Percentiles rank a stretch among this genome's conserved stretches.
These are phyloP conservation scores for Candida rishiriensis DNA, from an alignment of 805 yeast species.

Conservation along the genomic window DNA sequence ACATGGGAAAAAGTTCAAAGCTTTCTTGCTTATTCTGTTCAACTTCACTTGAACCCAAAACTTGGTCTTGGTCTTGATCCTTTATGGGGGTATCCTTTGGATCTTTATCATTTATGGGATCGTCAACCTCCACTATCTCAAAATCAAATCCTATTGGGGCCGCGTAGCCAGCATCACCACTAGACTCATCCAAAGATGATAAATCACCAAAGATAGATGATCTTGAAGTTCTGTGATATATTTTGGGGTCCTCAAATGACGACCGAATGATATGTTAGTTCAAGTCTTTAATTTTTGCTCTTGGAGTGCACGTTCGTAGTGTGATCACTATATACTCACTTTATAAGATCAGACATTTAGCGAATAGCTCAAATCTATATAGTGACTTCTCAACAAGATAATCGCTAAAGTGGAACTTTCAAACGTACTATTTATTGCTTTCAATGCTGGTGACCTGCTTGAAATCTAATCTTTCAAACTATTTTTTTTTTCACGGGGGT, in stretches of 20 bases:
- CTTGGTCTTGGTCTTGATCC: constrained; percentile 9
- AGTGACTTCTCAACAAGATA: too few relatives aligned
- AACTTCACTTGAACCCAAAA: constrained; percentile 2
- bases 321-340: constrained; percentile 2
- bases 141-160: constrained; percentile 31
- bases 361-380: background rate
- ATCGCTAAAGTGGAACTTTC: too few relatives aligned
- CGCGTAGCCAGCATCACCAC: background rate
- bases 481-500: too few relatives aligned
- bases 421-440: too few relatives aligned
- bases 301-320: background rate
- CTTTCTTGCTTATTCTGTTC: too few relatives aligned
- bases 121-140: constrained; percentile 45
- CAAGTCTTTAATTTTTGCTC: background rate
- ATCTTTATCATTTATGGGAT: constrained; percentile 8
- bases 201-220: constrained; percentile 6
- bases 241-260: background rate
- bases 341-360: constrained; percentile 7
- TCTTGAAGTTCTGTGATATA: constrained; percentile 27
- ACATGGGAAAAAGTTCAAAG: constrained; percentile 21
- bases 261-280: too few relatives aligned
- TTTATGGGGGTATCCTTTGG: background rate
- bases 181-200: too few relatives aligned
- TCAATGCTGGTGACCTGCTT: too few relatives aligned
- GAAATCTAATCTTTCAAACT: too few relatives aligned